Percentiles rank a stretch among this genome's conserved stretches.
Conservation (phyloP, 83 land plant genomes). For the Picea abies region DNA sequence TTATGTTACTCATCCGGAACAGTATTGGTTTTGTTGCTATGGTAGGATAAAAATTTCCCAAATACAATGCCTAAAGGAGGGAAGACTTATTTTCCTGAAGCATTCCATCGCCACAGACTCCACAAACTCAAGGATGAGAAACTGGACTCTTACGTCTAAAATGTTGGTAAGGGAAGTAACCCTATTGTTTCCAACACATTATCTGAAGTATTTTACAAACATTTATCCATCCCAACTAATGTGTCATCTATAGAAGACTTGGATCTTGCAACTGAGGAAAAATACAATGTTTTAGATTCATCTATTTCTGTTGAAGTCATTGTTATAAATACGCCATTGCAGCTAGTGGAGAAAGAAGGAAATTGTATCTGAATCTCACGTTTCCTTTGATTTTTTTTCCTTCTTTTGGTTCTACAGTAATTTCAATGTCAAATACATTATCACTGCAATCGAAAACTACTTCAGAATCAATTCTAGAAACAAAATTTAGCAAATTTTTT, state of each 20-base stretch:
- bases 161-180: background rate
- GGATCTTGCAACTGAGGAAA: background rate
- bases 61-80: background rate
- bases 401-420: conserved; percentile 11
- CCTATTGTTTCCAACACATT: background rate
- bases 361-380: background rate
- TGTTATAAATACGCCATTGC: conserved; percentile 11
- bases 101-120: background rate
- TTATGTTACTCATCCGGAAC: too few species aligned
- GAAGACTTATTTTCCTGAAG: background rate
- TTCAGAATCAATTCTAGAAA: conserved; percentile 18
- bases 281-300: background rate
- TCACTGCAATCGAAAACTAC: conserved; percentile 20
- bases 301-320: conserved; percentile 4
- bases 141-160: background rate
- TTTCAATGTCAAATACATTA: conserved; percentile 9
- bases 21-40: background rate
- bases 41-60: background rate
- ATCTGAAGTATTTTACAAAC: background rate
- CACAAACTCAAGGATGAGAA: background rate
- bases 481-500: background rate
- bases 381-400: conserved; percentile 13
- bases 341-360: conserved; percentile 5
- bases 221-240: background rate
- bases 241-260: background rate